Conservation (phyloP, 306 rosid species). For the Argentina anserina region DNA sequence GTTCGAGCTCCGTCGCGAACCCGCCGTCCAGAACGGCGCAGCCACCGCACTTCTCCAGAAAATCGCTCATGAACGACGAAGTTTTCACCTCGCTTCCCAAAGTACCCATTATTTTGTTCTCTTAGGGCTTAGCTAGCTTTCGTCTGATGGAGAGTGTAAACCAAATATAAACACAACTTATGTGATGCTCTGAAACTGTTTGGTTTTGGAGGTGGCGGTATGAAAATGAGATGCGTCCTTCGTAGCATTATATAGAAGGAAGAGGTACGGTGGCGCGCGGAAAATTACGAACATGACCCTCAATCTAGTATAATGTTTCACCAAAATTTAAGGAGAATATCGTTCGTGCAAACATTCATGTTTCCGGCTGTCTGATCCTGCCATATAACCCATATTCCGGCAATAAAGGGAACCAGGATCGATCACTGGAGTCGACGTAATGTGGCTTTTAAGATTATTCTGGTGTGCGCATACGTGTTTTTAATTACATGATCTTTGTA, state of each 20-base stretch:
- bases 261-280: background rate
- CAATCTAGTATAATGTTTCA: background rate
- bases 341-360: background rate
- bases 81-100: conserved; percentile 18
- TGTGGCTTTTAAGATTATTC: no score
- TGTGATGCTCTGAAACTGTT: background rate
- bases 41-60: conserved; percentile 60
- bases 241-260: background rate
- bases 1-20: conserved; percentile 86
- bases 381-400: background rate
- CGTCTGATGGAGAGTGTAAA: background rate
- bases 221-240: background rate
- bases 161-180: background rate
- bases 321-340: no score
- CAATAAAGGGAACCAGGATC: background rate
- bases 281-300: background rate
- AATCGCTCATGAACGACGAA: conserved; percentile 41
- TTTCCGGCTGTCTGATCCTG: background rate
- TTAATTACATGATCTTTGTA: background rate
- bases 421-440: background rate
- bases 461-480: background rate
- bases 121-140: background rate
- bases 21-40: conserved; percentile 81
- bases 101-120: background rate
- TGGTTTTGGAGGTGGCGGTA: background rate